These are phyloP conservation scores for Talaromyces sp. DNA, from an alignment of 2,329 filamentous ascomycete species.

Conservation along the genomic window DNA sequence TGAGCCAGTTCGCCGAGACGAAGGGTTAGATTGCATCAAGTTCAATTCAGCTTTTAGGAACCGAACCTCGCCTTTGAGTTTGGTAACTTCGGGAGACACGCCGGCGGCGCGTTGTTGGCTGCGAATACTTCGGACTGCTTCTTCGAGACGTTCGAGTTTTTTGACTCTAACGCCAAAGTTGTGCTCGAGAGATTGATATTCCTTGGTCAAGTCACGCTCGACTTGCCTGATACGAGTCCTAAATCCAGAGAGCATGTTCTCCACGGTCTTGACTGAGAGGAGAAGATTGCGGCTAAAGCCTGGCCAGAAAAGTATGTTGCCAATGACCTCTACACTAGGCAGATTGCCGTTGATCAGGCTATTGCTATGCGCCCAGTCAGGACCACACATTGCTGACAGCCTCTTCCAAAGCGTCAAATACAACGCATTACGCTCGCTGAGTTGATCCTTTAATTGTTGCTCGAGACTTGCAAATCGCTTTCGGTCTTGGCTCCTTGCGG, in stretches of 20 bases:
- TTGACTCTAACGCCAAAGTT: slow-evolving; percentile 75
- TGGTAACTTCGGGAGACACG: slow-evolving; percentile 53
- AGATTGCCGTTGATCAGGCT: slow-evolving; percentile 83
- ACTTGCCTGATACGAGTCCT: slow-evolving; percentile 74
- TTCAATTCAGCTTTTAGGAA: slow-evolving; percentile 59
- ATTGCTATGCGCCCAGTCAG: slow-evolving; percentile 88
- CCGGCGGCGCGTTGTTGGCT: slow-evolving; percentile 32
- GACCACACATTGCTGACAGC: slow-evolving; percentile 77
- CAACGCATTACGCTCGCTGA: slow-evolving; percentile 83
- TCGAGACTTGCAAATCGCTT: slow-evolving; percentile 73
- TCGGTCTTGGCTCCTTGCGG: slow-evolving; percentile 70
- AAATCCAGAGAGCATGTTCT: slow-evolving; percentile 73
- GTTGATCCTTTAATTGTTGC: slow-evolving; percentile 76
- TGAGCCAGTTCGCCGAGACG: slow-evolving; percentile 44
- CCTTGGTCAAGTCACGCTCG: slow-evolving; percentile 86
- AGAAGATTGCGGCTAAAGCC: slow-evolving; percentile 89
- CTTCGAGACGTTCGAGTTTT: slow-evolving; percentile 82
- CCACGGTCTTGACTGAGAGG: slow-evolving; percentile 80
- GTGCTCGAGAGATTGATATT: slow-evolving; percentile 81
- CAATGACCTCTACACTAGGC: slow-evolving; percentile 79
- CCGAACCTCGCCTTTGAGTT: slow-evolving; percentile 59
- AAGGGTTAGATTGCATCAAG: slow-evolving; percentile 65
- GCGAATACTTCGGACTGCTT: slow-evolving; percentile 63
- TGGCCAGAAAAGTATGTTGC: slow-evolving; percentile 69
- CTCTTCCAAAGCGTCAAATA: slow-evolving; percentile 87